Percentiles rank a stretch among this genome's conserved stretches.
These are phyloP conservation scores for Cordyceps sp. DNA, from an alignment of 2,329 filamentous ascomycete species.

Conservation along the genomic window DNA sequence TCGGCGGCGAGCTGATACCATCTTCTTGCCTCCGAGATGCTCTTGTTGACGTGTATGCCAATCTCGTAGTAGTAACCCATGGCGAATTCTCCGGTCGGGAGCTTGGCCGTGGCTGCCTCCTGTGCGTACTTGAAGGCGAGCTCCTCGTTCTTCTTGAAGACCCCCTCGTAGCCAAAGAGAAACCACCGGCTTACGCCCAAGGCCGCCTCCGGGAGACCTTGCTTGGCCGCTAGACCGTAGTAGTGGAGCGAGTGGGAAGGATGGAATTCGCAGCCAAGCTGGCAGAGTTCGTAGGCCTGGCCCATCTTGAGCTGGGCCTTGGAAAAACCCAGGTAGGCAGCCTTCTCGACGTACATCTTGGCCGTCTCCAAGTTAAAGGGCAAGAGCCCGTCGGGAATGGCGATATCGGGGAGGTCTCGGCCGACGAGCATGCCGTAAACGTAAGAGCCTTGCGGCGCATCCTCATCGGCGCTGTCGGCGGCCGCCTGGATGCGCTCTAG, in stretches of 20 bases:
- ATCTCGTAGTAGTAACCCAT: constrained; percentile 97
- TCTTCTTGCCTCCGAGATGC: constrained; percentile 61
- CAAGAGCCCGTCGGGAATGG: constrained; percentile 53
- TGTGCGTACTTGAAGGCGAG: constrained; percentile 83
- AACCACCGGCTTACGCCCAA: constrained; percentile 99
- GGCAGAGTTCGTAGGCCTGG: constrained; percentile 84
- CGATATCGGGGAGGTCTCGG: constrained; percentile 79
- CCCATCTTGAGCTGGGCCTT: constrained; percentile 98
- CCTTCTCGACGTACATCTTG: constrained; percentile 85
- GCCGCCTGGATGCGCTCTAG: constrained; percentile 71
- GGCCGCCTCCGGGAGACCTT: constrained; percentile 85
- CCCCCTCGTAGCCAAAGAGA: constrained; percentile 79
- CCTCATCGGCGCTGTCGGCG: constrained; percentile 81
- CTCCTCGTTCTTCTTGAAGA: constrained; percentile 92
- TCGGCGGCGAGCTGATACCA: constrained; percentile 88
- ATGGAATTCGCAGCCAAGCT: constrained; percentile 87
- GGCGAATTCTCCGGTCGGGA: constrained; percentile 87
- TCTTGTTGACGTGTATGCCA: constrained; percentile 76
- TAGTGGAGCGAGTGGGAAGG: constrained; percentile 88
- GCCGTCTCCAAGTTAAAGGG: constrained; percentile 57
- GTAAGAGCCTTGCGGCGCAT: constrained; percentile 91
- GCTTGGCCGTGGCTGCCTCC: constrained; percentile 63
- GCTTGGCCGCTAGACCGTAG: constrained; percentile 79
- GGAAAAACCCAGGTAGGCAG: constrained; percentile 86
- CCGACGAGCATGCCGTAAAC: constrained; percentile 90